A percentile compares a stretch with the other conserved stretches of the same genome.
phyloP scores from a whole-genome alignment of 805 yeast genomes.

The Wickerhamomyces kurtzmanii region DNA sequence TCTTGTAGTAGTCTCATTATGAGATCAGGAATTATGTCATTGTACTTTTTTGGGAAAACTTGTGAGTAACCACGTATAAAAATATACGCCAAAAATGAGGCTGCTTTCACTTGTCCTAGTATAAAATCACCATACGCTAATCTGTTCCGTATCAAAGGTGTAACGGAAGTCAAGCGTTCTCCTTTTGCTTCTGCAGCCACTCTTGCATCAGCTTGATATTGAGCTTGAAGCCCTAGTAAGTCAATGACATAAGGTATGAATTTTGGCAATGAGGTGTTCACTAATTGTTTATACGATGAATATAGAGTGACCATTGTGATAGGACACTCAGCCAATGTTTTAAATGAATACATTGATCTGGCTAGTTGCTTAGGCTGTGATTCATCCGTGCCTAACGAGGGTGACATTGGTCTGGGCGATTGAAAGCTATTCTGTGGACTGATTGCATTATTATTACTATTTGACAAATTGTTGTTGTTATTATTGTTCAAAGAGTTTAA shows the following conservation, averaged over 20 bases:
- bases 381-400: slow-evolving; percentile 29
- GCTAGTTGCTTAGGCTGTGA: slow-evolving; percentile 39
- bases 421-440: slow-evolving; percentile 14
- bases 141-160: slow-evolving; percentile 69
- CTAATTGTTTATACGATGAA: slow-evolving; percentile 74
- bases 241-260: slow-evolving; percentile 79
- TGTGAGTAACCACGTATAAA: slow-evolving; percentile 77
- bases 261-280: slow-evolving; percentile 57
- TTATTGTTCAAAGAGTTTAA: background rate
- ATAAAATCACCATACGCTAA: slow-evolving; percentile 81
- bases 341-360: slow-evolving; percentile 74
- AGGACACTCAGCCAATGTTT: slow-evolving; percentile 92
- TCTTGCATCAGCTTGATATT: slow-evolving; percentile 66
- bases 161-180: slow-evolving; percentile 55
- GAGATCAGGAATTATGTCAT: slow-evolving; percentile 71
- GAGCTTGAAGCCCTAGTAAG: slow-evolving; percentile 68
- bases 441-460: slow-evolving; percentile 4
- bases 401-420: slow-evolving; percentile 28
- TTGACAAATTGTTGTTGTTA: slow-evolving; percentile 20
- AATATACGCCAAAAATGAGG: slow-evolving; percentile 88
- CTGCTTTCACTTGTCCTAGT: slow-evolving; percentile 90
- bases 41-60: slow-evolving; percentile 44
- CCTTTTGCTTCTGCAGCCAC: slow-evolving; percentile 45
- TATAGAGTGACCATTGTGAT: slow-evolving; percentile 90
- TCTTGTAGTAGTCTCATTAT: slow-evolving; percentile 83